A percentile compares a stretch with the other conserved stretches of the same genome.
These are phyloP conservation scores for Cardamine resedifolia DNA, from an alignment of 345 rosid species.

Conservation along the genomic window DNA sequence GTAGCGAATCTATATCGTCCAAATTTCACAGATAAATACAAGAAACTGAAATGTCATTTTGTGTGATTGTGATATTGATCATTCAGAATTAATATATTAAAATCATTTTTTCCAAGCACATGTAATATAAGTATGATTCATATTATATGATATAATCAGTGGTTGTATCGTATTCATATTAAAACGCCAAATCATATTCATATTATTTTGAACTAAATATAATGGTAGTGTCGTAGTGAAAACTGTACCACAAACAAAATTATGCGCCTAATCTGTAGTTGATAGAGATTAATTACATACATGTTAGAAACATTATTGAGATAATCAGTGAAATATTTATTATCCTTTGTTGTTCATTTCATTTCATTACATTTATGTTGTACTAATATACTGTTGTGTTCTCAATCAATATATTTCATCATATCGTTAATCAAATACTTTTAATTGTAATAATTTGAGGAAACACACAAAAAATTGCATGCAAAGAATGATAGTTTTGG, in stretches of 20 bases:
- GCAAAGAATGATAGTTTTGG: background rate
- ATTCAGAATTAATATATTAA: background rate
- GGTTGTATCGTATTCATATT: no score
- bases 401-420: no score
- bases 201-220: background rate
- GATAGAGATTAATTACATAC: background rate
- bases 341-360: background rate
- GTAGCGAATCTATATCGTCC: conserved; percentile 9
- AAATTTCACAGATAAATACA: background rate
- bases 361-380: no score
- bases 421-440: background rate
- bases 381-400: background rate
- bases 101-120: background rate
- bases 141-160: background rate
- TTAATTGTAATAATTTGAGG: background rate
- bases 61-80: conserved; percentile 10
- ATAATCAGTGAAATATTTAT: background rate
- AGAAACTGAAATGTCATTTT: background rate
- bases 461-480: background rate
- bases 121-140: background rate
- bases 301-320: background rate
- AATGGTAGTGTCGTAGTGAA: background rate
- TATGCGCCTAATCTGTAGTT: background rate
- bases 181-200: no score
- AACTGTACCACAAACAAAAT: no score